These are phyloP conservation scores for Chytridium lagenaria DNA, from an alignment of 371 early-diverging fungal genomes.

Conservation along the genomic window DNA sequence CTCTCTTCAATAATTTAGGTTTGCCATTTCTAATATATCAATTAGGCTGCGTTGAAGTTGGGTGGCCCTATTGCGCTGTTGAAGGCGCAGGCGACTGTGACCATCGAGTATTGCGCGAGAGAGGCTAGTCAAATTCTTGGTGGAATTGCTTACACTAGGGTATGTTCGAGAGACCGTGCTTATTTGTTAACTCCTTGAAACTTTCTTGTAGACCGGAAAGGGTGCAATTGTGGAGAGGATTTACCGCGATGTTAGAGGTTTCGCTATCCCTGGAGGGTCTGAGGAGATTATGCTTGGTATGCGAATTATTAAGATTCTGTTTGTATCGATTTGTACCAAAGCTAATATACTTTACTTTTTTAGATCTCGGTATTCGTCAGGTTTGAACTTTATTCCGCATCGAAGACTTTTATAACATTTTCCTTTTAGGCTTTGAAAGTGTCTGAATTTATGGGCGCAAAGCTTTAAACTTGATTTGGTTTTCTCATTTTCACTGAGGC, in stretches of 20 bases:
- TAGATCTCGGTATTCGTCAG: slow-evolving; percentile 16
- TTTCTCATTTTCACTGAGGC: too few species aligned
- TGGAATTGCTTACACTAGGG: slow-evolving; percentile 64
- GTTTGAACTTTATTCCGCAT: background rate
- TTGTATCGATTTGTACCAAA: too few species aligned
- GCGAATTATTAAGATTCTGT: background rate
- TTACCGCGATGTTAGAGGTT: slow-evolving; percentile 55
- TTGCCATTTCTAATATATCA: too few species aligned
- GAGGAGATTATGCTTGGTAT: slow-evolving; percentile 34
- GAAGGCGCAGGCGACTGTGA: slow-evolving; percentile 55
- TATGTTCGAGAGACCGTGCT: background rate
- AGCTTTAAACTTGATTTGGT: slow-evolving; percentile 32
- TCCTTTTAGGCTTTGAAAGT: slow-evolving; percentile 40
- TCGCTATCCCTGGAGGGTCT: slow-evolving; percentile 41
- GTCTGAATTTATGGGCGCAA: slow-evolving; percentile 33
- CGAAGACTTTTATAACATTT: background rate
- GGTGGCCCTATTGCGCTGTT: slow-evolving; percentile 74
- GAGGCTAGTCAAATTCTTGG: slow-evolving; percentile 75
- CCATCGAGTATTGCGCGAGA: slow-evolving; percentile 33
- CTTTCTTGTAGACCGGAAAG: slow-evolving; percentile 41
- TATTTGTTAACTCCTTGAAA: too few species aligned
- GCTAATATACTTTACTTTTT: background rate
- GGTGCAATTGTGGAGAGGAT: slow-evolving; percentile 43
- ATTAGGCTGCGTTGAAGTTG: too few species aligned
- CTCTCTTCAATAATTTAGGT: too few species aligned